A percentile compares a stretch with the other conserved stretches of the same genome.
phyloP scores from a whole-genome alignment of 305 asterid species.

The Rubia peregrina region DNA sequence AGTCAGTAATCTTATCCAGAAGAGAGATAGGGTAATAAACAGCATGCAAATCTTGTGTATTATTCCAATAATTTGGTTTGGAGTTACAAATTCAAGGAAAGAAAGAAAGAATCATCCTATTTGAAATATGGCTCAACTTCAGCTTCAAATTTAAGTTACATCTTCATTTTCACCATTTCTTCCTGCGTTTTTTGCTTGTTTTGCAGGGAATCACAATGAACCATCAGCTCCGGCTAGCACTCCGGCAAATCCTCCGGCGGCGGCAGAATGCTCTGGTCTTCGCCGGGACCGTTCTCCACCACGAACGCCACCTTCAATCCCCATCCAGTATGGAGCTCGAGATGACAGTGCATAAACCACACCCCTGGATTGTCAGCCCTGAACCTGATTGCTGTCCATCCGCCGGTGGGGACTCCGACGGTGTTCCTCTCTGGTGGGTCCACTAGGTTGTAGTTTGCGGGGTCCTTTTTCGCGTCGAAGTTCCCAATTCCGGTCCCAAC shows the following conservation, averaged over 20 bases:
- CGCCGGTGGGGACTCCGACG: constrained; percentile 59
- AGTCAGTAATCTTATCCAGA: background rate
- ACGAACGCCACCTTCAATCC: constrained; percentile 45
- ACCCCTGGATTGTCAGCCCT: constrained; percentile 63
- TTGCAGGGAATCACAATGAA: constrained; percentile 9
- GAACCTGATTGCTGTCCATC: constrained; percentile 64
- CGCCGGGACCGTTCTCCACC: constrained; percentile 40
- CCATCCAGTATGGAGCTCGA: constrained; percentile 52
- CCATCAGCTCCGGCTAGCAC: constrained; percentile 4
- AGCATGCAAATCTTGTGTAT: background rate
- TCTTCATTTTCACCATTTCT: background rate
- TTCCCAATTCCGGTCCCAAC: constrained; percentile 53
- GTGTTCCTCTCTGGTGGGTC: constrained; percentile 66
- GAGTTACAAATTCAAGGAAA: constrained; percentile 1
- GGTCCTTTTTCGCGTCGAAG: constrained; percentile 37
- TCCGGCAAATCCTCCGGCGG: constrained; percentile 45
- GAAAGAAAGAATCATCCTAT: background rate
- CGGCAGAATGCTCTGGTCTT: constrained; percentile 31
- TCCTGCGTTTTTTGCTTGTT: constrained; percentile 7
- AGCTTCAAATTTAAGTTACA: background rate
- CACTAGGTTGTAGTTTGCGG: constrained; percentile 36
- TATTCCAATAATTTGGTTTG: constrained; percentile 11
- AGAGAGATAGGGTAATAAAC: background rate
- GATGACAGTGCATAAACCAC: constrained; percentile 50
- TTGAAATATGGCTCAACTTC: constrained; percentile 5